These are phyloP conservation scores for Mrakia hoshinonis DNA, from an alignment of 768 basidiomycete species.

Conservation along the genomic window DNA sequence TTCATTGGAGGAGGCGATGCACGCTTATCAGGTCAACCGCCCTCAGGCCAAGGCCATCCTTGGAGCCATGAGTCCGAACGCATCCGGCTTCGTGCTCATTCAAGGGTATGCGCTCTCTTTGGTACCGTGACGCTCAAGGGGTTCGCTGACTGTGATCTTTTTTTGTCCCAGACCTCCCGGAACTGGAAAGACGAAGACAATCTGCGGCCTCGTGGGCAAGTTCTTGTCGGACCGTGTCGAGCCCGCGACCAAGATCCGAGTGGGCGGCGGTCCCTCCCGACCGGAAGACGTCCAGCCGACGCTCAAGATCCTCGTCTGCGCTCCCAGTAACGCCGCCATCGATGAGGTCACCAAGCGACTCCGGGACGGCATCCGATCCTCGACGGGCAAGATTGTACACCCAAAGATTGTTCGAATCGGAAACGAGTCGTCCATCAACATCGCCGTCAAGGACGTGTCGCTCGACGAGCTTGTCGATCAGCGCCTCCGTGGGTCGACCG, in stretches of 20 bases:
- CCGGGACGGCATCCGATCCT: slow-evolving; percentile 62
- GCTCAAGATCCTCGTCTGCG: slow-evolving; percentile 79
- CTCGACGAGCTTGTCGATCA: slow-evolving; percentile 78
- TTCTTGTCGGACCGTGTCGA: slow-evolving; percentile 58
- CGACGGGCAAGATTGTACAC: slow-evolving; percentile 49
- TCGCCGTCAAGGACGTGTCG: slow-evolving; percentile 72
- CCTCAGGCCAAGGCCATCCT: slow-evolving; percentile 88
- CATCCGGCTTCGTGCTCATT: slow-evolving; percentile 75
- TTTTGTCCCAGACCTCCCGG: slow-evolving; percentile 68
- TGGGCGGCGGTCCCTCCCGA: slow-evolving; percentile 42
- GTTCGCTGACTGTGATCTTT: not conserved
- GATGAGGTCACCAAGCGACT: slow-evolving; percentile 88
- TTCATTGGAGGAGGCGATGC: slow-evolving; percentile 61
- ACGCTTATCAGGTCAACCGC: slow-evolving; percentile 67
- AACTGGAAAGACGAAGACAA: slow-evolving; percentile 97
- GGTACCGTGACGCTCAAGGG: not conserved
- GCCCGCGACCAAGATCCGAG: slow-evolving; percentile 37
- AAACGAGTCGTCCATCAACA: slow-evolving; percentile 60
- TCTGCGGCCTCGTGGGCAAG: slow-evolving; percentile 82
- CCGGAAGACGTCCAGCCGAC: slow-evolving; percentile 45
- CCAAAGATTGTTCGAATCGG: slow-evolving; percentile 89
- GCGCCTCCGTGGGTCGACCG: slow-evolving; percentile 45
- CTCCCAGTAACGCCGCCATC: slow-evolving; percentile 96
- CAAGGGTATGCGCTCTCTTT: slow-evolving; percentile 61
- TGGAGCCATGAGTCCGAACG: slow-evolving; percentile 51